phyloP scores from a whole-genome alignment of 2,329 filamentous ascomycete genomes.

The Cercospora sojina region DNA sequence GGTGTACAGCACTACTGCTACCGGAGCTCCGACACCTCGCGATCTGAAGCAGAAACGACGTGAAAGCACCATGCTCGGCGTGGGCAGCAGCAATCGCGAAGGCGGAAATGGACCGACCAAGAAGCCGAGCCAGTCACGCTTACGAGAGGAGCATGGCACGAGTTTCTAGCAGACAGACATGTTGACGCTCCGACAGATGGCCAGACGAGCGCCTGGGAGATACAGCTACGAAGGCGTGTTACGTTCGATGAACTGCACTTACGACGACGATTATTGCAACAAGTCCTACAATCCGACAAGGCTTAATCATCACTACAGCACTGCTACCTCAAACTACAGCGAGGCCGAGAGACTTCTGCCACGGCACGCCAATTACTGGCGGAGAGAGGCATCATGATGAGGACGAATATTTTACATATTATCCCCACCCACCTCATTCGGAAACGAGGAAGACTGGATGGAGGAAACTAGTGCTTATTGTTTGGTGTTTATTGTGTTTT shows the following conservation, averaged over 20 bases:
- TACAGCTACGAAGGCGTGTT: constrained; percentile 11
- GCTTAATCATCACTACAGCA: not conserved
- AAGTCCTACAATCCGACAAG: not conserved
- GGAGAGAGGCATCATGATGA: not conserved
- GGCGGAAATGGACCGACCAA: constrained; percentile 25
- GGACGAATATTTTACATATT: not conserved
- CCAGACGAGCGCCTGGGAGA: constrained; percentile 17
- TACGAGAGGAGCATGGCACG: constrained; percentile 36
- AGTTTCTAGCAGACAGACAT: constrained; percentile 28
- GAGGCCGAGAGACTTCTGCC: not conserved
- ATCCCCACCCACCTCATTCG: not conserved
- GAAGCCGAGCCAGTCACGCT: constrained; percentile 40
- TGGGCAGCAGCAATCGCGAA: constrained; percentile 20
- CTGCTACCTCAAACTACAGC: not conserved
- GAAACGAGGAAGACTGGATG: not conserved
- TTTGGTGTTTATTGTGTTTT: not conserved
- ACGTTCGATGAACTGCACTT: constrained; percentile 1
- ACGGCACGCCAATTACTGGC: not conserved
- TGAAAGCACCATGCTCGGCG: constrained; percentile 36
- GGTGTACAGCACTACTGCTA: constrained; percentile 25
- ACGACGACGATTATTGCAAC: constrained; percentile 1
- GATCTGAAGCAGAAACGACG: constrained; percentile 32
- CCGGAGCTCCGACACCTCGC: constrained; percentile 22
- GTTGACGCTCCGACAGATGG: constrained; percentile 18
- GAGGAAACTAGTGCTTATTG: not conserved